phyloP scores from a whole-genome alignment of 352 stramenopile genomes.

The Globisporangium radiosum region DNA sequence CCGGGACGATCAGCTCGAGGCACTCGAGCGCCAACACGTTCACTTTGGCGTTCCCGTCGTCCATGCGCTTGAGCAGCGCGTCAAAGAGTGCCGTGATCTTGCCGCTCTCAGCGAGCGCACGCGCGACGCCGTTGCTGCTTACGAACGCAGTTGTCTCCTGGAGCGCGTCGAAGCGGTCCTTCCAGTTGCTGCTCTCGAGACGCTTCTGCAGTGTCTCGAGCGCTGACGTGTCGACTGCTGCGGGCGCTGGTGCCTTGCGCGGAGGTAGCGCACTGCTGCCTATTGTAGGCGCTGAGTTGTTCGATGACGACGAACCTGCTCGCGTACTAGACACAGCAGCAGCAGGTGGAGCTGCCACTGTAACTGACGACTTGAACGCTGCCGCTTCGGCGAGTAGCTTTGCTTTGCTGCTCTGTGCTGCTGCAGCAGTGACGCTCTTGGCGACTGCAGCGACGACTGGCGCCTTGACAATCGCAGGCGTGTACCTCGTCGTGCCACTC shows the following conservation, averaged over 20 bases:
- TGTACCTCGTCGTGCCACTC: constrained; percentile 18
- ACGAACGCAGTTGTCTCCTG: constrained; percentile 34
- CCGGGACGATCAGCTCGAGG: constrained; percentile 41
- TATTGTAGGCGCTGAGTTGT: too few relatives aligned
- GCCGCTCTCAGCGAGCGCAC: constrained; percentile 25
- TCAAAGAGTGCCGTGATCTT: constrained; percentile 68
- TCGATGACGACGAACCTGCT: neutral
- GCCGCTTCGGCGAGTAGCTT: neutral
- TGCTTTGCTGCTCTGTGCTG: neutral
- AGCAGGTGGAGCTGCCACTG: too few relatives aligned
- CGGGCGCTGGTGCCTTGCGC: neutral
- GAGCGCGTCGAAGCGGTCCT: constrained; percentile 65
- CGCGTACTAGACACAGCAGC: neutral
- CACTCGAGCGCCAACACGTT: constrained; percentile 50
- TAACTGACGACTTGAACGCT: neutral
- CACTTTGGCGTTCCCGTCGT: constrained; percentile 77
- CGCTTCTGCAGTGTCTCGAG: constrained; percentile 34
- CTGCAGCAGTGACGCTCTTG: constrained; percentile 1
- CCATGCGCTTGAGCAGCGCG: constrained; percentile 52
- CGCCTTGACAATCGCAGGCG: constrained; percentile 9
- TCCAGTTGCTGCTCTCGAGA: constrained; percentile 74
- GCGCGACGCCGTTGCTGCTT: constrained; percentile 7
- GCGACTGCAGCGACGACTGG: neutral
- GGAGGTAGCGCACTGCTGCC: neutral
- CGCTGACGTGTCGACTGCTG: constrained; percentile 25